Evolutionary conservation across 208 protist genomes (phyloP).

Genomic region (Crithidia acanthocephali): DNA sequence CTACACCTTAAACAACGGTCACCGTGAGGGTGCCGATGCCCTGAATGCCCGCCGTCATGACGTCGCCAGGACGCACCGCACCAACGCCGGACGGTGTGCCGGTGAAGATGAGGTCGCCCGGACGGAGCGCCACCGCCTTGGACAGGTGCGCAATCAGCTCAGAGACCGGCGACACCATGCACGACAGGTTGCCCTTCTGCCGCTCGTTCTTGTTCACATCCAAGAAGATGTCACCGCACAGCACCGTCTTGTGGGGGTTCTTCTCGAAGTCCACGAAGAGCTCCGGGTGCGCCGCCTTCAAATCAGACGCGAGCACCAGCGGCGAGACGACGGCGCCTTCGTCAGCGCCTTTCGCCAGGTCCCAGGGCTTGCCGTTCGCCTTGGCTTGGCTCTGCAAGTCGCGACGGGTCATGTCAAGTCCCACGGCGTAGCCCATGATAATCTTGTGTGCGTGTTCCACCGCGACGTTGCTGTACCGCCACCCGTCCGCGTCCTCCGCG

Average conservation of each 20-base stretch:
- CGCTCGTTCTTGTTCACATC: slow-evolving; percentile 69
- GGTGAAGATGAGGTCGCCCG: slow-evolving; percentile 88
- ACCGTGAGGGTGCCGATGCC: slow-evolving; percentile 61
- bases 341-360: slow-evolving; percentile 86
- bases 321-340: slow-evolving; percentile 63
- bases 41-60: slow-evolving; percentile 65
- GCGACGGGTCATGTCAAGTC: slow-evolving; percentile 90
- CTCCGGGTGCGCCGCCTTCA: slow-evolving; percentile 33
- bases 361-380: slow-evolving; percentile 77
- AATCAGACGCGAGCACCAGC: slow-evolving; percentile 45
- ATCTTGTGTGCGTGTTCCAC: slow-evolving; percentile 51
- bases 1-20: slow-evolving; percentile 27
- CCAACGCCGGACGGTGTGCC: slow-evolving; percentile 88
- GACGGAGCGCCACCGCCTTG: slow-evolving; percentile 72
- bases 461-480: slow-evolving; percentile 43
- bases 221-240: slow-evolving; percentile 51
- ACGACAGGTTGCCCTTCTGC: slow-evolving; percentile 64
- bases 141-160: slow-evolving; percentile 70
- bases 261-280: slow-evolving; percentile 45
- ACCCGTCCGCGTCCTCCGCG: slow-evolving; percentile 12
- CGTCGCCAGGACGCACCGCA: slow-evolving; percentile 68
- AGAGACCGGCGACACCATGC: slow-evolving; percentile 68
- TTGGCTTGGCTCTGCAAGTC: slow-evolving; percentile 83
- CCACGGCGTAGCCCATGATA: slow-evolving; percentile 82
- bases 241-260: slow-evolving; percentile 19